Conservation (phyloP, 208 protist species). For the Leishmania guyanensis region DNA sequence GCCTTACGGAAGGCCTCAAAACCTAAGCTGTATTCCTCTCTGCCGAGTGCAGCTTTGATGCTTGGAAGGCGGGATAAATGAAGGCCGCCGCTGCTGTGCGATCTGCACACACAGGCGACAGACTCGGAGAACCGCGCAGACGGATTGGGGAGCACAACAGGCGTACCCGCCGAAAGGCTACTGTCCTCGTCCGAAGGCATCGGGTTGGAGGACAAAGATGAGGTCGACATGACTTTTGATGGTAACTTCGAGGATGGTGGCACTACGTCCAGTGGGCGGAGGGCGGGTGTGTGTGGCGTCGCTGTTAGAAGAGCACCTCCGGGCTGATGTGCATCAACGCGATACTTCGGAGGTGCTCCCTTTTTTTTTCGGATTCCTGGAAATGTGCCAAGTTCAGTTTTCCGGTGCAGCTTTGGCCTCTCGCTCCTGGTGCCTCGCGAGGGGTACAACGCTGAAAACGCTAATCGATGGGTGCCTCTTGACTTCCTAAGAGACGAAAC, state of each 20-base stretch:
- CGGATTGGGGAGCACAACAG: no score
- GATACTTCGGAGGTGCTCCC: background rate
- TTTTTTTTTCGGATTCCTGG: background rate
- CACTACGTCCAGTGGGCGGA: background rate
- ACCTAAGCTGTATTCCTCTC: no score
- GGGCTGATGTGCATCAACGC: background rate
- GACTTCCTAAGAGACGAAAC: slow-evolving; percentile 21
- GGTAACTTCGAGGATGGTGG: background rate
- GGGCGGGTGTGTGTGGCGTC: background rate
- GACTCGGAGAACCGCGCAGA: background rate
- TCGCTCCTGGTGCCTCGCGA: slow-evolving; percentile 24
- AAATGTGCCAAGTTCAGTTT: background rate
- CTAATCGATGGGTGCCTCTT: slow-evolving; percentile 18
- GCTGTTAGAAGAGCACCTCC: background rate
- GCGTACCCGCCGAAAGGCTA: background rate
- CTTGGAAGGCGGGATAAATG: background rate
- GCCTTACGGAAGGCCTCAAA: no score
- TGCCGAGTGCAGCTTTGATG: background rate
- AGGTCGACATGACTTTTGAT: background rate
- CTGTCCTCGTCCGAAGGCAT: background rate
- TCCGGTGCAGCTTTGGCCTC: slow-evolving; percentile 17
- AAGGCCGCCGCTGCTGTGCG: background rate
- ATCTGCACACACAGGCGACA: background rate
- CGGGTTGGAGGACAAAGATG: background rate
- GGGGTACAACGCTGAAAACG: slow-evolving; percentile 15